Percentiles rank a stretch among this genome's conserved stretches.
These are phyloP conservation scores for Suillus paluster DNA, from an alignment of 768 basidiomycete species.

Conservation along the genomic window DNA sequence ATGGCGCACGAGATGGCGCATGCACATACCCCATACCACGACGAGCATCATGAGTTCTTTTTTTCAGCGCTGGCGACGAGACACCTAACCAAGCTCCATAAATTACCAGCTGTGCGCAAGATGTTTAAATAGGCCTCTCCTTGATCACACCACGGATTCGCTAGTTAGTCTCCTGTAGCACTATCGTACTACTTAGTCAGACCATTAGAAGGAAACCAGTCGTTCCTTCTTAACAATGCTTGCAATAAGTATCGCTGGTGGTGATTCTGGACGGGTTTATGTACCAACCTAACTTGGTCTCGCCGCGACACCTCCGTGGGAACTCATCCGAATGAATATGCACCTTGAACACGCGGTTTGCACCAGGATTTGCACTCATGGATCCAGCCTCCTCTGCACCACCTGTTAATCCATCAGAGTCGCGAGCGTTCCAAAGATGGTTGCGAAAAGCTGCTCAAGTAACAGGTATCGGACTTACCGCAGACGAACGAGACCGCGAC, in stretches of 20 bases:
- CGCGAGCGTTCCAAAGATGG: constrained; percentile 53
- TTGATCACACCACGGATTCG: no score
- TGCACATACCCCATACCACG: constrained; percentile 21
- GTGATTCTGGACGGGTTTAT: no score
- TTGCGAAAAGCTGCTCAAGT: constrained; percentile 49
- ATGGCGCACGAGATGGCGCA: constrained; percentile 34
- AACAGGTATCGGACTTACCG: constrained; percentile 54
- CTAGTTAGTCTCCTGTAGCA: no score
- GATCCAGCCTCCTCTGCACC: constrained; percentile 29
- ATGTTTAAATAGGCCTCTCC: background rate
- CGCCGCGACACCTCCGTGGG: no score
- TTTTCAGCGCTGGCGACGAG: background rate
- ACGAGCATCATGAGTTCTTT: constrained; percentile 30
- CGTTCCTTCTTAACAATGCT: no score
- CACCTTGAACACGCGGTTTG: background rate
- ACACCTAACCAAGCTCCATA: background rate
- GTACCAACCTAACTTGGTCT: no score
- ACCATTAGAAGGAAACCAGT: no score
- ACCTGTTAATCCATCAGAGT: constrained; percentile 25
- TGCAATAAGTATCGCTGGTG: no score
- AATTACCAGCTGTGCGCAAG: background rate
- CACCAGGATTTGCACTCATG: constrained; percentile 34
- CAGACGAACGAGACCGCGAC: constrained; percentile 44
- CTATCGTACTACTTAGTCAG: no score
- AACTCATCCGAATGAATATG: background rate